These are phyloP conservation scores for Alternaria gaisen DNA, from an alignment of 2,329 filamentous ascomycete genomes.

Conservation along the genomic window DNA sequence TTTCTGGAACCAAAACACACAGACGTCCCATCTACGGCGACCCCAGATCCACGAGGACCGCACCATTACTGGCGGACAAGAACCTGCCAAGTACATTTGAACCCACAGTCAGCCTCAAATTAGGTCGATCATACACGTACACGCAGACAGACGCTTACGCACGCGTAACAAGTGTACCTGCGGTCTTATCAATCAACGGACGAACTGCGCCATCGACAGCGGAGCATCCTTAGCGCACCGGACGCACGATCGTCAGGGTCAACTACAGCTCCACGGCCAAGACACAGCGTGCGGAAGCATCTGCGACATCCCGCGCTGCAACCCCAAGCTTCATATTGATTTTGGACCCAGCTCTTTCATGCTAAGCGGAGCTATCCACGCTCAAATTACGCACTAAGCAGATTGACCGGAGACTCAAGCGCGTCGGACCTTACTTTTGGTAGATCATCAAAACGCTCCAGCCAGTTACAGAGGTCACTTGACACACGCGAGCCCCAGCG, in stretches of 20 bases:
- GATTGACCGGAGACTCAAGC: constrained; percentile 12
- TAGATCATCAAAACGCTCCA: constrained; percentile 22
- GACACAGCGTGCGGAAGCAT: constrained; percentile 28
- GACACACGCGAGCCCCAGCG: constrained; percentile 36
- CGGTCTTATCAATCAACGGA: constrained; percentile 13
- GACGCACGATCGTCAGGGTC: constrained; percentile 27
- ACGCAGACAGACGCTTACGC: constrained; percentile 23
- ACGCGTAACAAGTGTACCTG: constrained; percentile 30
- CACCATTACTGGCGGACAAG: constrained; percentile 21
- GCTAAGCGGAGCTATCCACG: constrained; percentile 14
- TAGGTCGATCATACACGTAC: constrained; percentile 20
- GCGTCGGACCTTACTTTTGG: constrained; percentile 20
- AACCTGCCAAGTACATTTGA: constrained; percentile 36
- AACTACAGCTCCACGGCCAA: constrained; percentile 30
- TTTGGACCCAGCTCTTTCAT: constrained; percentile 21
- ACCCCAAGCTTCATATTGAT: constrained; percentile 22
- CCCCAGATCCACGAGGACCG: constrained; percentile 31
- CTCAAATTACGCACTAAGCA: constrained; percentile 10
- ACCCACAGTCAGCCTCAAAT: constrained; percentile 29
- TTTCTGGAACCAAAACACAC: constrained; percentile 26
- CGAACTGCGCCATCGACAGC: constrained; percentile 23
- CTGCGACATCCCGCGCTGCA: constrained; percentile 47
- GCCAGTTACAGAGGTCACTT: constrained; percentile 37
- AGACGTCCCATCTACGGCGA: constrained; percentile 24
- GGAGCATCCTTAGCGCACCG: constrained; percentile 26